Evolutionary conservation across 2,329 filamentous ascomycete species (phyloP).

Genomic region (Sphaerulina musiva): DNA sequence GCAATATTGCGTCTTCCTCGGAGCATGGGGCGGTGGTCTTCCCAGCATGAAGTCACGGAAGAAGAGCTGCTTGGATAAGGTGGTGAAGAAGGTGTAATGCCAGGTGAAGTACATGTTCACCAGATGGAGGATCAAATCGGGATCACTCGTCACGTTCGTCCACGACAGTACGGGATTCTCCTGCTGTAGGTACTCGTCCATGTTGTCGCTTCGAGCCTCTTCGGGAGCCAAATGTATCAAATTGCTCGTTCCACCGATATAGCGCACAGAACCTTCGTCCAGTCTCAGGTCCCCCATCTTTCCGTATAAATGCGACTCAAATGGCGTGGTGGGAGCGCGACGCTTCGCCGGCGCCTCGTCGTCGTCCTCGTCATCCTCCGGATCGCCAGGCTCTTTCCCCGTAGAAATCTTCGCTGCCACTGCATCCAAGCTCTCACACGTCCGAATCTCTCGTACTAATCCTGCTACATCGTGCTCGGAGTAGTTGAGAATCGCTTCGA

Average conservation of each 20-base stretch:
- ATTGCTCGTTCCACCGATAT: conserved; percentile 90
- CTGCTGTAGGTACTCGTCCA: conserved; percentile 45
- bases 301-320: conserved; percentile 76
- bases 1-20: conserved; percentile 64
- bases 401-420: conserved; percentile 55
- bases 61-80: conserved; percentile 77
- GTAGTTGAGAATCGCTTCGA: conserved; percentile 87
- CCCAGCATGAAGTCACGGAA: conserved; percentile 77
- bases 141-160: conserved; percentile 78
- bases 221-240: conserved; percentile 67
- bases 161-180: conserved; percentile 74
- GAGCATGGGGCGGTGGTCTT: conserved; percentile 46
- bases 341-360: conserved; percentile 34
- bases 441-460: conserved; percentile 79
- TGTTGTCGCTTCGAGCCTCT: conserved; percentile 30
- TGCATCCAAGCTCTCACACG: conserved; percentile 67
- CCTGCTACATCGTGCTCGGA: conserved; percentile 76
- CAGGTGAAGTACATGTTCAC: conserved; percentile 98
- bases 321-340: conserved; percentile 36
- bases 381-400: conserved; percentile 43
- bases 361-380: conserved; percentile 41
- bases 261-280: conserved; percentile 80
- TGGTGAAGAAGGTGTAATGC: conserved; percentile 96
- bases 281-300: conserved; percentile 90
- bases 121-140: conserved; percentile 72